Base-by-base conservation (phyloP, 495 filamentous ascomycete species). In the Tirmania nivea region DNA sequence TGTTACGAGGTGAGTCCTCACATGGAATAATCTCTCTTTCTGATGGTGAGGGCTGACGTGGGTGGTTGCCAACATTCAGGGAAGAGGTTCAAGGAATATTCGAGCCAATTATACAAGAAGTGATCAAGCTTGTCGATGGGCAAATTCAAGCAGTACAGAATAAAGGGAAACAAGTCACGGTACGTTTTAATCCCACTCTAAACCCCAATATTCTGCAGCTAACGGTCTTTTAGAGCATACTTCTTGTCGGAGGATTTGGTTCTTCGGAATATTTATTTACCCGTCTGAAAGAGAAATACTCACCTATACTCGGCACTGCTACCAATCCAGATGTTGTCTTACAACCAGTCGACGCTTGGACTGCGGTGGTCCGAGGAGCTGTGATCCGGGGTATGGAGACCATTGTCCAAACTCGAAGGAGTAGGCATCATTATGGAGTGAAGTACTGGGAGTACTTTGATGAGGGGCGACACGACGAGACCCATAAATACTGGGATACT, bases 381-480 rank as follows among this genome's bases (percentile, higher is more conserved):
- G 58, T 62, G 49, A 61, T 62, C 37, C 52, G 57, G 35, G 57
- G 55, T 17, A 51, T 61, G 7, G 52, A 71, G 60, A 62, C 72
- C 52, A 53, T 58, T 51, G 70, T 79, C 8, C 60, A 66, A 35
- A 70, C 66, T 48, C 69, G 76, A 10, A 68, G 68, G 55, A 69
- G 73, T 6, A 67, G 75, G 34, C 71, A 72, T 52, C 70, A 76
- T 52, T 74, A 76, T 53, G 75, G 75, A 1, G 54, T 54, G 60
- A 45, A 69, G 54, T 48, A 69, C 66, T 49, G 55, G 62, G 52
- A 68, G 58, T 55, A 57, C 57, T 57, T 67, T 9, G 50, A 55
- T 20, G 59, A 57, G 54, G 34, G 35, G 1, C 51, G 61, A 14
- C 62, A 65, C 35, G 62, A 65, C 45, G 61, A 56, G 16, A 57